phyloP scores from a whole-genome alignment of 768 basidiomycete species.

The Kwoniella sp. region DNA sequence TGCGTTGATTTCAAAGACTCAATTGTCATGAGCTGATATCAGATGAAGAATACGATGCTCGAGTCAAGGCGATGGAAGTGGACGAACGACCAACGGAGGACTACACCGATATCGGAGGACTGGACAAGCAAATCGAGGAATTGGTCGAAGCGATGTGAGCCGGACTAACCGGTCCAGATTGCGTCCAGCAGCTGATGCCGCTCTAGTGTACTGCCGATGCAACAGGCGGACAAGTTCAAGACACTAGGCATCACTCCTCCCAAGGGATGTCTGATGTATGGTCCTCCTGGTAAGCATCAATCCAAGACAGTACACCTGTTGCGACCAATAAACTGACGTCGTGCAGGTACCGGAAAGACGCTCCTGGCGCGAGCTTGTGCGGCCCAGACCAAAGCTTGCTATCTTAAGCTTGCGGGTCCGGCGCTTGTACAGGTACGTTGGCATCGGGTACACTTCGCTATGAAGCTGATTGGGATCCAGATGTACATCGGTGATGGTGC shows the following conservation, averaged over 20 bases:
- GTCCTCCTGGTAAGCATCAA: slow-evolving; percentile 85
- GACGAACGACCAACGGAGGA: slow-evolving; percentile 96
- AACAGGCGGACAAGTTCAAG: slow-evolving; percentile 97
- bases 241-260: slow-evolving; percentile 95
- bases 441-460: neutral
- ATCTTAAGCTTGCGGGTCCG: slow-evolving; percentile 94
- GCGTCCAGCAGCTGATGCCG: neutral
- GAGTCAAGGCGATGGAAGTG: slow-evolving; percentile 99
- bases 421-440: slow-evolving; percentile 75
- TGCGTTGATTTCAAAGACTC: slow-evolving; percentile 15
- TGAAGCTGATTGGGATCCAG: slow-evolving; percentile 25
- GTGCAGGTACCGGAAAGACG: slow-evolving; percentile 86
- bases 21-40: neutral
- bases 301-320: too few relatives aligned
- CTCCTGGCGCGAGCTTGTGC: slow-evolving; percentile 94
- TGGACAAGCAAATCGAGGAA: slow-evolving; percentile 99
- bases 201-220: slow-evolving; percentile 82
- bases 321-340: too few relatives aligned
- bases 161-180: neutral
- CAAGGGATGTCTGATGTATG: slow-evolving; percentile 98
- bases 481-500: slow-evolving; percentile 99
- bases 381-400: slow-evolving; percentile 95
- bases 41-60: slow-evolving; percentile 80
- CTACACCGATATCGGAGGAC: slow-evolving; percentile 86
- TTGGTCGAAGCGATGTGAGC: slow-evolving; percentile 82